Conservation (phyloP, 192 early-diverging fungal genomes). For the Backusella tarrabulga region DNA sequence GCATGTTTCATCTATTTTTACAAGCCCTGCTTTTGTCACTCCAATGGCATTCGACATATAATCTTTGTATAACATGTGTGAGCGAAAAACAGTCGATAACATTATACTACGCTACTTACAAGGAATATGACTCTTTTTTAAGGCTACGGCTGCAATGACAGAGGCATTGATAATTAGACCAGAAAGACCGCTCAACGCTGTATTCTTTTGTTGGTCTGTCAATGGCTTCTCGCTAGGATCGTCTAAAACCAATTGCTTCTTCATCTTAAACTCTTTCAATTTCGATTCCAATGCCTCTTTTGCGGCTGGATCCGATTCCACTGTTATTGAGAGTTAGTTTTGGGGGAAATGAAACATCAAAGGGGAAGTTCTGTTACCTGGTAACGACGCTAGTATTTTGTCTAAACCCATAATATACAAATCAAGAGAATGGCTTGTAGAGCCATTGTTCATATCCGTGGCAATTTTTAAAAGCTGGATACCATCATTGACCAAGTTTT, state of each 20-base stretch:
- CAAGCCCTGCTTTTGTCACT: conserved; percentile 34
- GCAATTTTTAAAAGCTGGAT: conserved; percentile 20
- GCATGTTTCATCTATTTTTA: conserved; percentile 46
- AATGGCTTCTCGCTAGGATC: background rate
- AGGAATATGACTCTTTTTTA: conserved; percentile 55
- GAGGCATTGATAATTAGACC: conserved; percentile 43
- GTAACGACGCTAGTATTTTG: conserved; percentile 19
- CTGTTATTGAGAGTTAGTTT: background rate
- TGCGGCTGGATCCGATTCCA: conserved; percentile 20
- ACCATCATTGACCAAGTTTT: conserved; percentile 24
- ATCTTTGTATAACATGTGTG: conserved; percentile 16
- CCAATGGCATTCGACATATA: conserved; percentile 36
- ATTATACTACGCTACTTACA: background rate
- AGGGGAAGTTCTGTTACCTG: conserved; percentile 16
- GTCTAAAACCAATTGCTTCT: background rate
- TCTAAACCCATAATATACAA: conserved; percentile 35
- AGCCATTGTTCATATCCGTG: conserved; percentile 21
- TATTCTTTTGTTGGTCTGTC: background rate
- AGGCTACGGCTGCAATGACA: conserved; percentile 41
- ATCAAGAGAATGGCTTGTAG: conserved; percentile 14
- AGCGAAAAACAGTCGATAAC: background rate
- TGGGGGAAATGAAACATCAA: background rate
- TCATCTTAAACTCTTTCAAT: conserved; percentile 17
- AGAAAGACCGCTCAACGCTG: conserved; percentile 10
- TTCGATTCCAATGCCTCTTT: conserved; percentile 20